Evolutionary conservation across 371 early-diverging fungal genomes (phyloP), one percentile per base, ranked within the genome.

Genomic region (Fennellomyces sp.): DNA sequence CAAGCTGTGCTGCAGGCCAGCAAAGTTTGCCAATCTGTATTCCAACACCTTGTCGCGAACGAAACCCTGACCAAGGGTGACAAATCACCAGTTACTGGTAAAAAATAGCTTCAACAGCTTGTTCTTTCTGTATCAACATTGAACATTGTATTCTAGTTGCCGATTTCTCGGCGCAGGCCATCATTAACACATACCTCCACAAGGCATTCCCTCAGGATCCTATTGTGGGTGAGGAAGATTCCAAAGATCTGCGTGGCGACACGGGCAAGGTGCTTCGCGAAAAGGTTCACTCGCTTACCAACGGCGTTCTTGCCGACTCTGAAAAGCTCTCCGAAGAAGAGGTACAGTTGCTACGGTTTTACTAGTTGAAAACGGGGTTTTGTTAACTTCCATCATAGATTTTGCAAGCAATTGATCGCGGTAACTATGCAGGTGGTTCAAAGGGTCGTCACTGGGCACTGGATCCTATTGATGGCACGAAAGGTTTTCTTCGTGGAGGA

Each of bases 401-500:
- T 27, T 70, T 92, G 23, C 80, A 83, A 39, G 83, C 92, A 7
- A 97, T 98, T 71, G 97, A 97, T 66, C 83, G 91, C n/a, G 98
- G 97, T 13, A 87, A 84, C 48, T 91, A 86, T 75, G 82, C 71
- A 12, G 97, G 97, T 35, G 96, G 96, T 5, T 31, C 90, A 1
- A 68, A 75, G 31, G 96, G 95, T 11, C 86, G 97, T 57, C 84
- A 85, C 82, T 98, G 98, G 98, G 94, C 97, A 15, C 80, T 98
- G 59, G 98, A 98, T 72, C 98, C 98, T 3, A 94, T 98, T 69
- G 98, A 95, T 71, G 94, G 94, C 23, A 93, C 93, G 27, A 92
- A 91, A 72, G 99, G 99, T 6, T 98, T 97, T 69, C 76, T 98
- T 66, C 88, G 99, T 57, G 97, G 97, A 49, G 97, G 92, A 55